A percentile compares a stretch with the other conserved stretches of the same genome.
phyloP scores from a whole-genome alignment of 805 yeast species.

The Hemisphaericaspora nanyangensis region DNA sequence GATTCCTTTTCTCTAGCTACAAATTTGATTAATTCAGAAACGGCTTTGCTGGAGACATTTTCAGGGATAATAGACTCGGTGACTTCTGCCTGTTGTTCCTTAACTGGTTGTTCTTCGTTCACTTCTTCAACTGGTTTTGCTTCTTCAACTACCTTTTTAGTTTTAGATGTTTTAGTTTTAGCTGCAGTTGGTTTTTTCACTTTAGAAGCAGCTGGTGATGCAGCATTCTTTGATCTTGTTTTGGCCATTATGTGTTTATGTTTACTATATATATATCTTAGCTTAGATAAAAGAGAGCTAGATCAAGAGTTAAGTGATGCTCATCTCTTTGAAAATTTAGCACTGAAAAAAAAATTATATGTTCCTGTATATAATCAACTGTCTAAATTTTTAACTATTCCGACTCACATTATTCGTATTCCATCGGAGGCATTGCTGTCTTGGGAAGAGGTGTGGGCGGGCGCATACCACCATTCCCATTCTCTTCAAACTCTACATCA shows the following conservation, averaged over 20 bases:
- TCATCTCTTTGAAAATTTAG: no score
- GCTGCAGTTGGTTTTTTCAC: conserved; percentile 14
- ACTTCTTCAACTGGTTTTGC: conserved; percentile 1
- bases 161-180: conserved; percentile 30
- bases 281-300: neutral
- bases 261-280: neutral
- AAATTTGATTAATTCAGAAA: conserved; percentile 64
- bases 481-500: conserved; percentile 4
- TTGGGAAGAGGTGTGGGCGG: conserved; percentile 20
- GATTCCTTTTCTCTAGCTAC: conserved; percentile 28
- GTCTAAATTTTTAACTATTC: neutral
- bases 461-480: conserved; percentile 5
- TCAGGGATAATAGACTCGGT: conserved; percentile 14
- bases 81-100: neutral
- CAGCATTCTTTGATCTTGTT: conserved; percentile 27
- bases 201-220: conserved; percentile 21
- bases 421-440: conserved; percentile 28
- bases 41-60: conserved; percentile 42
- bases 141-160: conserved; percentile 2
- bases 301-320: no score
- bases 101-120: neutral
- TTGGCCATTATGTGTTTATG: conserved; percentile 22
- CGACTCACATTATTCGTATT: neutral
- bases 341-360: neutral
- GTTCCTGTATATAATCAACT: conserved; percentile 3